phyloP scores from a whole-genome alignment of 345 rosid genomes.

The Combretum micranthum region DNA sequence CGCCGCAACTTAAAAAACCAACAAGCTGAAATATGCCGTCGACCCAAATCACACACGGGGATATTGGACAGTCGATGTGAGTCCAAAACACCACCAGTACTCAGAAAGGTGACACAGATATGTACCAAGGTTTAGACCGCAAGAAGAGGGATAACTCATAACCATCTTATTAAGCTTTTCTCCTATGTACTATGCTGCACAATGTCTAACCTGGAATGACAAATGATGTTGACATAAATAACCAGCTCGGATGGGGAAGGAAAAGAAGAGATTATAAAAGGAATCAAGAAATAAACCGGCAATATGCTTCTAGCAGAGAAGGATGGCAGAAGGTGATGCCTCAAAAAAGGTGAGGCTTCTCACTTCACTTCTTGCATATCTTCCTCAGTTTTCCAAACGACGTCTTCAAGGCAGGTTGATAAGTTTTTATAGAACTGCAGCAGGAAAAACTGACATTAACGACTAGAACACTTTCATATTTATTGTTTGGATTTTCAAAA shows the following conservation, averaged over 20 bases:
- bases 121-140: too few relatives aligned
- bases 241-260: background rate
- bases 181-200: background rate
- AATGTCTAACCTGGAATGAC: background rate
- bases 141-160: too few relatives aligned
- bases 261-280: constrained; percentile 3
- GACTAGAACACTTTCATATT: too few relatives aligned
- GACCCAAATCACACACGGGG: too few relatives aligned
- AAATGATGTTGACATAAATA: background rate
- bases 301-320: background rate
- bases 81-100: too few relatives aligned
- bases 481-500: too few relatives aligned
- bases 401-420: constrained; percentile 66
- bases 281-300: constrained; percentile 23
- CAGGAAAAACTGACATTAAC: too few relatives aligned
- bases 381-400: constrained; percentile 93
- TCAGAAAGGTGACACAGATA: too few relatives aligned
- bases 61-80: too few relatives aligned
- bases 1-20: too few relatives aligned
- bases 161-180: too few relatives aligned
- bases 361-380: constrained; percentile 46
- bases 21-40: too few relatives aligned
- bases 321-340: constrained; percentile 9
- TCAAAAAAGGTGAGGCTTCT: background rate
- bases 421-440: constrained; percentile 88